phyloP scores from a whole-genome alignment of 1,284 basidiomycete genomes.

The Sporisorium sorghi region DNA sequence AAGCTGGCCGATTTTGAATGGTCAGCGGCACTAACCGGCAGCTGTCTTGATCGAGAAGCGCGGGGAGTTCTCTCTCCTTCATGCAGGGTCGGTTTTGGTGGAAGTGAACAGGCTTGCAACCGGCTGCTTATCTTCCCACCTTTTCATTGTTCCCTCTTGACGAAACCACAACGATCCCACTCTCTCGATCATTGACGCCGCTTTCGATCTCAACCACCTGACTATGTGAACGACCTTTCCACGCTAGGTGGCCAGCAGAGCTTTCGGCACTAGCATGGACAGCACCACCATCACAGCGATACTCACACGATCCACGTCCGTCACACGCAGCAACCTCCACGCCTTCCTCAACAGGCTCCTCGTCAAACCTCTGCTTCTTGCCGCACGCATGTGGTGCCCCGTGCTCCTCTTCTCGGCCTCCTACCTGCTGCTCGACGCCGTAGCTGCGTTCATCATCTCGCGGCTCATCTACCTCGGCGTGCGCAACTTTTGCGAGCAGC shows the following conservation, averaged over 20 bases:
- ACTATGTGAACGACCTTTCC: constrained; percentile 10
- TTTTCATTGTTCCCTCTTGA: not conserved
- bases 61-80: too few species aligned
- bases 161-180: too few species aligned
- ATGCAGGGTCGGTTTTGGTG: constrained; percentile 5
- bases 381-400: constrained; percentile 34
- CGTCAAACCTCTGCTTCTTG: not conserved
- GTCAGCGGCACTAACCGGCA: constrained; percentile 10
- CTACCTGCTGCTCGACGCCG: constrained; percentile 43
- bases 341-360: too few species aligned
- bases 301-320: constrained; percentile 1
- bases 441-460: constrained; percentile 36
- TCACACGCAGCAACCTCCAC: too few species aligned
- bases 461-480: constrained; percentile 41
- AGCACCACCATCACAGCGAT: not conserved
- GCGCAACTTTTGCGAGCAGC: constrained; percentile 12
- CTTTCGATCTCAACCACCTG: too few species aligned
- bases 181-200: too few species aligned
- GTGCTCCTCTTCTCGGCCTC: constrained; percentile 38
- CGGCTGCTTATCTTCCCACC: not conserved
- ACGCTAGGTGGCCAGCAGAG: not conserved
- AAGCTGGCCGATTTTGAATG: too few species aligned
- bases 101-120: not conserved
- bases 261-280: constrained; percentile 17
- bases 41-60: not conserved